Evolutionary conservation across 225 moss, liverwort and hornwort species (phyloP), one percentile per base, ranked within the genome.

Genomic region (Bryoerythrophyllum caledonicum): DNA sequence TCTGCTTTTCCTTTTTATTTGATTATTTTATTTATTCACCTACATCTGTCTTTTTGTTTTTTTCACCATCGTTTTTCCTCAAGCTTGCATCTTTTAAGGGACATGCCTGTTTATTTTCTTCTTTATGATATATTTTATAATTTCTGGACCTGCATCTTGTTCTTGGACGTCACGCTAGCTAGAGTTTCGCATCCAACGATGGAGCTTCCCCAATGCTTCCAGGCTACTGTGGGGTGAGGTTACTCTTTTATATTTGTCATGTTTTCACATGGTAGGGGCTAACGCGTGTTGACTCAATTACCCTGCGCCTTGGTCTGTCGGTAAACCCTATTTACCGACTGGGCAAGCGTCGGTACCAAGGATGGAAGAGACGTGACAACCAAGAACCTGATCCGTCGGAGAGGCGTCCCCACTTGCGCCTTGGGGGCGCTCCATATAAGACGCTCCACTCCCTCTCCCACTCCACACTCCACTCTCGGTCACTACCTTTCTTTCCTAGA

Each of bases 351-450:
- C 81, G 80, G 76, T 76, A 65, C 24, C 3, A 5, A 43, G 27
- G 48, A 49, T 2, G 48, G 48, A 7, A 30, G 64, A 46, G 81
- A 77, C 81, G 81, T 78, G 82, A 28, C 13, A 38, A 7, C 40
- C 48, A 73, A 63, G 82, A 48, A 68, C 57, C 78, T 40, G 57
- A 69, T 74, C 63, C 64, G 78, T 82, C 78, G 74, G 82, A 82
- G 16, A 7, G 23, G 49, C 61, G 63, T 10, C 26, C 24, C 44
- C 63, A 32, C 52, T 70, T 46, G 61, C 73, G n/a, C 57, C 37
- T 34, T 16, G 53, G 24, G 2, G 25, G 38, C 41, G 43, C 23
- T 6, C 56, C 10, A 17, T 76, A 81, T 71, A 81, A 81, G 65
- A 24, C 1, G 55, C 2, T 5, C 4, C 24, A 9, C 17, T 41